Evolutionary conservation across 495 filamentous ascomycete genomes (phyloP).

Genomic region (Annulohypoxylon maeteangense): DNA sequence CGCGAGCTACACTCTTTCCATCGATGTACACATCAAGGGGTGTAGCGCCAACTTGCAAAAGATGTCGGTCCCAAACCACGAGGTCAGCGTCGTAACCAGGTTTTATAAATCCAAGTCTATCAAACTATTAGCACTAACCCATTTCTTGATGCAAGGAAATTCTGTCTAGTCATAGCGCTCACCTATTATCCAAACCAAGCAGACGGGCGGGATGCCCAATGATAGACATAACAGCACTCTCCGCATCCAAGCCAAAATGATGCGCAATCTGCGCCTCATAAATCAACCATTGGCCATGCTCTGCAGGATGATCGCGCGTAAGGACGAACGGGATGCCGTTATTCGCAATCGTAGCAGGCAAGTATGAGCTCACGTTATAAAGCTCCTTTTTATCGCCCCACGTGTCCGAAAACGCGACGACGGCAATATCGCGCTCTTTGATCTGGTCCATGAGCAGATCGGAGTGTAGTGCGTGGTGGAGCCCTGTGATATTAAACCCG

Average conservation of each 20-base stretch:
- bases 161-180: background rate
- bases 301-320: conserved; percentile 57
- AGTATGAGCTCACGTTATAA: conserved; percentile 60
- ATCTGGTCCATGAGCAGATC: conserved; percentile 63
- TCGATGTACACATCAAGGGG: conserved; percentile 66
- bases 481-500: conserved; percentile 59
- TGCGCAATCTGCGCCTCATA: conserved; percentile 62
- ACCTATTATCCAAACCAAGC: conserved; percentile 55
- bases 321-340: conserved; percentile 62
- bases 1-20: conserved; percentile 46
- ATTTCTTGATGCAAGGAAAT: background rate
- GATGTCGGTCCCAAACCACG: conserved; percentile 66
- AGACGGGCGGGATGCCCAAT: conserved; percentile 61
- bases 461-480: conserved; percentile 64
- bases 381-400: conserved; percentile 64
- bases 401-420: conserved; percentile 58
- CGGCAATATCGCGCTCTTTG: conserved; percentile 54
- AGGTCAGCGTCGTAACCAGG: conserved; percentile 65
- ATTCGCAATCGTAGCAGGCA: conserved; percentile 58
- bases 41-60: conserved; percentile 62
- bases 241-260: conserved; percentile 58
- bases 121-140: background rate
- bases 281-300: conserved; percentile 57
- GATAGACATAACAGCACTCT: conserved; percentile 61
- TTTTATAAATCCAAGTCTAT: conserved; percentile 57